Base-by-base conservation (phyloP, 306 rosid genomes). In the Mimosa pudica region DNA sequence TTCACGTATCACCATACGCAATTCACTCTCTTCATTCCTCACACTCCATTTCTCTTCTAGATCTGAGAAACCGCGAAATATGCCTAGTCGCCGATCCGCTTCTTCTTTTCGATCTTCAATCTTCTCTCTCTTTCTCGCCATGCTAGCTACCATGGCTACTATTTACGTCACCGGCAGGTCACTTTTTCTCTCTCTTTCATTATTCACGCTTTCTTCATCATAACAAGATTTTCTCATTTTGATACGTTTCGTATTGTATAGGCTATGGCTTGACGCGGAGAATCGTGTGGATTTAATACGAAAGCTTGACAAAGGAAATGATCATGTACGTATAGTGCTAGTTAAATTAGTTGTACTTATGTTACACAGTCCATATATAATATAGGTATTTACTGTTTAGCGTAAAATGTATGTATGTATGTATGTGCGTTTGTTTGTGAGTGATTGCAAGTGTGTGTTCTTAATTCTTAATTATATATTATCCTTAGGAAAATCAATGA, bases 101-200 rank as follows among this genome's bases (percentile, higher is more conserved):
- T 36, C 79, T 60, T 76, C 87, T 47, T 86, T 87, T 18, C 89
- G 78, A 76, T 89, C 92, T 47, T 92, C 84, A 45, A 70, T 89
- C 32, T 84, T 87, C n/a, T 73, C 73, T 80, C 86, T 91, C 52
- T 41, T 84, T 55, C 72, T 89, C 33, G 79, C 92, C 41, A 82
- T 88, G 91, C 7, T 87, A 57, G 87, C 97, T 49, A 74, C 97
- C 83, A 86, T 89, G 94, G 92, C 94, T 55, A 83, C 91, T 36
- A 64, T 87, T n/a, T 92, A 92, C 81, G 92, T 88, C 61, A 94
- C 92, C 38, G 90, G 91, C 81, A 84, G 94, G 97, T 92, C 62
- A 77, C 84, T 64, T 76, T 66, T 52, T 54, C 32, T 64, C 18
- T 54, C 32, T 64, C 18, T 62, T 2, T 57, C 61, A 24, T 47